Evolutionary conservation across 108 stramenopile genomes (phyloP).

Genomic region (Cyclotella baltica): DNA sequence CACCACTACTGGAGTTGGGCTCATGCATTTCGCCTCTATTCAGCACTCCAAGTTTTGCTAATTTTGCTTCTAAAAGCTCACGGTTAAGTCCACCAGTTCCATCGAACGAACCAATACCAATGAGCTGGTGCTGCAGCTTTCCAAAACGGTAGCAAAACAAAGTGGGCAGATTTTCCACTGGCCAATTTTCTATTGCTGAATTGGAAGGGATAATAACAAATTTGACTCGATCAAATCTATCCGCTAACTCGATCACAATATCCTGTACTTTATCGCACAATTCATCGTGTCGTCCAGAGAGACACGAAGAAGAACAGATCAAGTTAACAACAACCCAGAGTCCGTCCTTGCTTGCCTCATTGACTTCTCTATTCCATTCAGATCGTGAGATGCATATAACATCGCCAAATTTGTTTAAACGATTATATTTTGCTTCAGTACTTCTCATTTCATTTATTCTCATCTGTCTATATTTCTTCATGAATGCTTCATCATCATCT

Average conservation of each 20-base stretch:
- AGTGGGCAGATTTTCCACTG: slow-evolving; percentile 86
- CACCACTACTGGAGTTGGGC: slow-evolving; percentile 13
- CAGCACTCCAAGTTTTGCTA: slow-evolving; percentile 58
- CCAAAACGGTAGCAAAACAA: slow-evolving; percentile 93
- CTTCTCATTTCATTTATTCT: slow-evolving; percentile 63
- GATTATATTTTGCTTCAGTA: neutral
- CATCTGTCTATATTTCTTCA: slow-evolving; percentile 62
- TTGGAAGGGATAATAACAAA: slow-evolving; percentile 84
- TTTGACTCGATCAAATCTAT: slow-evolving; percentile 60
- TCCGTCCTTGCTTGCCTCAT: slow-evolving; percentile 65
- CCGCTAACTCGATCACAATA: slow-evolving; percentile 43
- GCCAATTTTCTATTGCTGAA: slow-evolving; percentile 93
- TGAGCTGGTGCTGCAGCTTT: slow-evolving; percentile 80
- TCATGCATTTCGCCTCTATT: slow-evolving; percentile 55
- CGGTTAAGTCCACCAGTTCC: slow-evolving; percentile 40
- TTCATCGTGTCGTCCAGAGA: slow-evolving; percentile 45
- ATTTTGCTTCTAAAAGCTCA: slow-evolving; percentile 58
- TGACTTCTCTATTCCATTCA: slow-evolving; percentile 80
- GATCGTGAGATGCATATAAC: slow-evolving; percentile 63
- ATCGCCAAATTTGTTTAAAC: slow-evolving; percentile 36
- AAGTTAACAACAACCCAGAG: slow-evolving; percentile 78
- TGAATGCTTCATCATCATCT: slow-evolving; percentile 48
- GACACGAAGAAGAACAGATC: slow-evolving; percentile 39
- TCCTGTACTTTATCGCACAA: slow-evolving; percentile 55
- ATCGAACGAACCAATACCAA: slow-evolving; percentile 51